Percentiles rank a stretch among this genome's conserved stretches.
phyloP scores from a whole-genome alignment of 495 filamentous ascomycete genomes.

The Amniculicola lignicola region DNA sequence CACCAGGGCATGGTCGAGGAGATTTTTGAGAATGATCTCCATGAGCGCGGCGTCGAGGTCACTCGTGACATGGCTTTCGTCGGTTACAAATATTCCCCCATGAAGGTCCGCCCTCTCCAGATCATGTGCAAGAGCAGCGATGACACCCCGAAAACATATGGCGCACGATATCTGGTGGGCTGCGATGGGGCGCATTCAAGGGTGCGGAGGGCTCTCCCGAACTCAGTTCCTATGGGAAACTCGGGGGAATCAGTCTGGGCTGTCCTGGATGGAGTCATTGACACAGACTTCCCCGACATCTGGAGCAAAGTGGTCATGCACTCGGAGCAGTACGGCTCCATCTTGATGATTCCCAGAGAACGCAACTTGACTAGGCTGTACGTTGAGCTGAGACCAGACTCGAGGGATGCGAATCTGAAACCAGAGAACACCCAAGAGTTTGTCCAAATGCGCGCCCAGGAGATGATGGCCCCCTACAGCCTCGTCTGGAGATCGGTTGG shows the following conservation, averaged over 20 bases:
- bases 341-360: slow-evolving; percentile 75
- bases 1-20: slow-evolving; percentile 75
- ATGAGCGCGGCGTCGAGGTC: slow-evolving; percentile 55
- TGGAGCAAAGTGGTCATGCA: slow-evolving; percentile 68
- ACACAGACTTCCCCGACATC: slow-evolving; percentile 74
- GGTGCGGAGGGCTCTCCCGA: slow-evolving; percentile 58
- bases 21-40: slow-evolving; percentile 62
- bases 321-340: slow-evolving; percentile 63
- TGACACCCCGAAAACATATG: slow-evolving; percentile 12
- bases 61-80: slow-evolving; percentile 52
- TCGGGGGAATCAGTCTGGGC: slow-evolving; percentile 69
- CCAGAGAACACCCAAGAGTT: slow-evolving; percentile 64
- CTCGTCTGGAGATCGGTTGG: slow-evolving; percentile 65
- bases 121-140: slow-evolving; percentile 12
- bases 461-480: slow-evolving; percentile 63
- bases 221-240: slow-evolving; percentile 60
- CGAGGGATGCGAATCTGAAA: slow-evolving; percentile 58
- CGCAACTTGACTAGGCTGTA: slow-evolving; percentile 72
- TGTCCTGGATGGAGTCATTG: slow-evolving; percentile 71
- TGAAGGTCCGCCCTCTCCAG: slow-evolving; percentile 14
- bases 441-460: slow-evolving; percentile 62
- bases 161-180: slow-evolving; percentile 32
- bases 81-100: slow-evolving; percentile 20
- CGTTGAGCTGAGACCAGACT: slow-evolving; percentile 68
- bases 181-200: slow-evolving; percentile 42